A percentile compares a stretch with the other conserved stretches of the same genome.
These are phyloP conservation scores for Candida sithepensis DNA, from an alignment of 805 yeast genomes.

Conservation along the genomic window DNA sequence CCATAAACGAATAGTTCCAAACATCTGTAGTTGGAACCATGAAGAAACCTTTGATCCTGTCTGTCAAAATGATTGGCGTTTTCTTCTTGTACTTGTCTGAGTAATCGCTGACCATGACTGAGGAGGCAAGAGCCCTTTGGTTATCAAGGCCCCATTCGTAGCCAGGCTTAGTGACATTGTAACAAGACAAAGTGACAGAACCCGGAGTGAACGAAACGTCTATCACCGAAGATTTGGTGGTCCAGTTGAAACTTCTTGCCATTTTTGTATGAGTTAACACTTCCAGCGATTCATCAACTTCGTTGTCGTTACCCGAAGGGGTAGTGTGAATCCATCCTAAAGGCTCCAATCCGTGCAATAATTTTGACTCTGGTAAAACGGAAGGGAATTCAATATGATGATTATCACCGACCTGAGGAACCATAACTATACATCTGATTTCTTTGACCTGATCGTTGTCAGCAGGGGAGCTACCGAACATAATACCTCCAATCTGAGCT, in stretches of 20 bases:
- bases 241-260: constrained; percentile 38
- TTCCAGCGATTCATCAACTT: constrained; percentile 66
- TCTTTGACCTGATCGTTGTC: constrained; percentile 77
- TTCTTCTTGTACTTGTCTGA: constrained; percentile 53
- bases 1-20: constrained; percentile 92
- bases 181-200: constrained; percentile 72
- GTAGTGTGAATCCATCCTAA: constrained; percentile 96
- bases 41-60: constrained; percentile 73
- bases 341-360: constrained; percentile 60
- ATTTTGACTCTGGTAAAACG: constrained; percentile 37
- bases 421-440: constrained; percentile 66
- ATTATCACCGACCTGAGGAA: constrained; percentile 83
- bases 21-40: constrained; percentile 78
- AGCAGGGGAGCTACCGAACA: constrained; percentile 76
- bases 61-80: constrained; percentile 72
- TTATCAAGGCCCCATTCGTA: constrained; percentile 72
- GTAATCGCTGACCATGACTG: constrained; percentile 72
- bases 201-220: constrained; percentile 79
- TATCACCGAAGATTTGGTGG: constrained; percentile 47
- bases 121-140: constrained; percentile 47
- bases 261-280: constrained; percentile 54
- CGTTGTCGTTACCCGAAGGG: constrained; percentile 49
- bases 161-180: constrained; percentile 59
- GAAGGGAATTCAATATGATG: constrained; percentile 62
- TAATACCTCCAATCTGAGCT: constrained; percentile 74